Conservation (phyloP, 306 rosid species). For the Astragalus membranaceus region DNA sequence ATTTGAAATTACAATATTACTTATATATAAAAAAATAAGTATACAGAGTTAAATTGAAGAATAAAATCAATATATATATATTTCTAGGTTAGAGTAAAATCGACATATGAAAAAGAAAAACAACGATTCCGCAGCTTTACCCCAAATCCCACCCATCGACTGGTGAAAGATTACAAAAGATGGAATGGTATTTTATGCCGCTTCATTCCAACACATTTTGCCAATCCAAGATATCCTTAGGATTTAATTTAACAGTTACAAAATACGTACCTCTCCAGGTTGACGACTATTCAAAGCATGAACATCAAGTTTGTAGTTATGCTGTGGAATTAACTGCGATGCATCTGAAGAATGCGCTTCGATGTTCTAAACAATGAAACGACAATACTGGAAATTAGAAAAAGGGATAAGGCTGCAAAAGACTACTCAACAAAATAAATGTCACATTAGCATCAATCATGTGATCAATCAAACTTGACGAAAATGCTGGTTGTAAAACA, state of each 20-base stretch:
- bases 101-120: not conserved
- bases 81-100: not conserved
- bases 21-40: not conserved
- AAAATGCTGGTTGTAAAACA: not conserved
- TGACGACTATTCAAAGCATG: conserved; percentile 75
- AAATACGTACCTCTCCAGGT: conserved; percentile 79
- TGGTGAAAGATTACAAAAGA: not conserved
- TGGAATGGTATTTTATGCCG: not conserved
- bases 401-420: not conserved
- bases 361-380: conserved; percentile 52
- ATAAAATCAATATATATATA: not conserved
- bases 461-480: conserved; percentile 10
- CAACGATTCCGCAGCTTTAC: not conserved
- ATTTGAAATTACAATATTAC: not conserved
- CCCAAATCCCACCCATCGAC: not conserved
- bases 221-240: not conserved
- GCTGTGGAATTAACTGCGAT: conserved; percentile 80
- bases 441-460: conserved; percentile 4
- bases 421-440: conserved; percentile 16
- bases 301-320: conserved; percentile 96
- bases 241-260: conserved; percentile 16
- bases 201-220: conserved; percentile 1
- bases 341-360: conserved; percentile 88
- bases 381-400: conserved; percentile 18
- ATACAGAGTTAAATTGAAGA: not conserved